Evolutionary conservation across 352 stramenopile genomes (phyloP).

Genomic region (Pythium diclinum): DNA sequence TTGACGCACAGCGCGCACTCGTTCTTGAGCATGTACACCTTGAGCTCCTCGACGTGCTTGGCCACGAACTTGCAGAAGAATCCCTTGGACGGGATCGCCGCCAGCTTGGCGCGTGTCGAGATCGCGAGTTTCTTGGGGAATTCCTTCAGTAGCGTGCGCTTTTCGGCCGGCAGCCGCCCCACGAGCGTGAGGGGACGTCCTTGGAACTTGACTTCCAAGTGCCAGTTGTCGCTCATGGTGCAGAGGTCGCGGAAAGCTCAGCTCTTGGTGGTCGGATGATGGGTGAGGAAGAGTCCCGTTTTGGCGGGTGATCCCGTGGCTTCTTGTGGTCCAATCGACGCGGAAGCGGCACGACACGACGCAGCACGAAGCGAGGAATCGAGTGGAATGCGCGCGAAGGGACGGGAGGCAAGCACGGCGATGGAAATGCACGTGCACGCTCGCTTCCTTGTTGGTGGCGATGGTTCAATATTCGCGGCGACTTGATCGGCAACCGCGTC

Average conservation of each 20-base stretch:
- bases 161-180: slow-evolving; percentile 74
- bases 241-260: background rate
- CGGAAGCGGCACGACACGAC: slow-evolving; percentile 10
- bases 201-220: slow-evolving; percentile 85
- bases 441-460: background rate
- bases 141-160: slow-evolving; percentile 69
- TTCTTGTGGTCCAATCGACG: slow-evolving; percentile 1
- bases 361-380: background rate
- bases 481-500: slow-evolving; percentile 13
- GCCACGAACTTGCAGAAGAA: slow-evolving; percentile 90
- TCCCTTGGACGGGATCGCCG: slow-evolving; percentile 77
- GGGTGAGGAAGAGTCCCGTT: background rate
- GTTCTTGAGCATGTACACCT: slow-evolving; percentile 87
- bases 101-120: slow-evolving; percentile 73
- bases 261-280: slow-evolving; percentile 23
- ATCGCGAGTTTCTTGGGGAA: slow-evolving; percentile 75
- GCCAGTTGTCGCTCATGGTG: slow-evolving; percentile 73
- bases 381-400: background rate
- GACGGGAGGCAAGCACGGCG: background rate
- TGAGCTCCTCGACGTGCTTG: slow-evolving; percentile 83
- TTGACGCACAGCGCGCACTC: slow-evolving; percentile 80
- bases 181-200: slow-evolving; percentile 66
- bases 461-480: slow-evolving; percentile 6
- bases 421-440: background rate
- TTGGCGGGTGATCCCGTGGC: slow-evolving; percentile 3